Evolutionary conservation across 306 rosid genomes (phyloP).

Genomic region (Biancaea sappan): DNA sequence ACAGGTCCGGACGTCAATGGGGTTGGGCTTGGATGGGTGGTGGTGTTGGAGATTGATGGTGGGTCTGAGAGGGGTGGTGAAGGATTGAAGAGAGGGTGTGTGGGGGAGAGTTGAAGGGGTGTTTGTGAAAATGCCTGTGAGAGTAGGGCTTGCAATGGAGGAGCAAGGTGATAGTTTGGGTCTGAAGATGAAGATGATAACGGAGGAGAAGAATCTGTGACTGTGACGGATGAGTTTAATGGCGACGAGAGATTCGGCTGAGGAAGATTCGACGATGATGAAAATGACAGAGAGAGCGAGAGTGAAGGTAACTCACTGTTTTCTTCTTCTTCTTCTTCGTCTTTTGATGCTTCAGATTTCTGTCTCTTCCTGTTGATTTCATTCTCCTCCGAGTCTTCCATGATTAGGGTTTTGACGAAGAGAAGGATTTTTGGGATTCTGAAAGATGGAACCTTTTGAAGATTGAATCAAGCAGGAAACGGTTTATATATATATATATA

Average conservation of each 20-base stretch:
- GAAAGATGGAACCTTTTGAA: too few species aligned
- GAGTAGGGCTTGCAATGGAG: not conserved
- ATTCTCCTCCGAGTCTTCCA: not conserved
- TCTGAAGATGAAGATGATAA: not conserved
- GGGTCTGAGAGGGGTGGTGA: not conserved
- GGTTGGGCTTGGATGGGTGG: not conserved
- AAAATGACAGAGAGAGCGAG: not conserved
- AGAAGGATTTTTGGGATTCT: too few species aligned
- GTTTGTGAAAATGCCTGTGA: not conserved
- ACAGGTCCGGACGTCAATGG: too few species aligned
- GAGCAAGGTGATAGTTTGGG: not conserved
- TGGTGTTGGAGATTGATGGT: too few species aligned
- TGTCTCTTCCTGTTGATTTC: too few species aligned
- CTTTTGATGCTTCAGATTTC: not conserved
- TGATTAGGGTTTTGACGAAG: too few species aligned
- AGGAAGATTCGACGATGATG: too few species aligned
- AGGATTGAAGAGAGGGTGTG: not conserved
- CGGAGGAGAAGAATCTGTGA: not conserved
- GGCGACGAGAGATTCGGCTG: not conserved
- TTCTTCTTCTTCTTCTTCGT: not conserved
- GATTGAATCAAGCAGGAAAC: too few species aligned
- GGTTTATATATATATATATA: too few species aligned
- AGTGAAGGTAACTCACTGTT: not conserved
- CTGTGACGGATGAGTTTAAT: too few species aligned
- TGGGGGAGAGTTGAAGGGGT: not conserved